These are phyloP conservation scores for Ogataea haglerorum DNA, from an alignment of 805 yeast species.

Conservation along the genomic window DNA sequence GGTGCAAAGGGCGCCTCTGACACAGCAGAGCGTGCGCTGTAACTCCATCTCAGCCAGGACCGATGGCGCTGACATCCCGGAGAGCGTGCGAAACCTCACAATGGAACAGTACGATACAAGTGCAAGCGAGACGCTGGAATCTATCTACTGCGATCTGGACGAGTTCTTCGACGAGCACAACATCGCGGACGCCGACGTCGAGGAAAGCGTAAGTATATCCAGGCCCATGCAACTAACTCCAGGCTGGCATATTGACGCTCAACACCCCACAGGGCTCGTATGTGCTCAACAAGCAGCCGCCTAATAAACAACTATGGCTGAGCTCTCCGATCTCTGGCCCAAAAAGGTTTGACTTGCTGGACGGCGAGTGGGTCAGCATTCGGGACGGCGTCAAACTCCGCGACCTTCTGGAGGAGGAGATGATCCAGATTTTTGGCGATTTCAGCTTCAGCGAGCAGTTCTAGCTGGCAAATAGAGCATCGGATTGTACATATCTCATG, in stretches of 20 bases:
- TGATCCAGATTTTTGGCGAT: slow-evolving; percentile 31
- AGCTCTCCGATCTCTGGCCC: slow-evolving; percentile 95
- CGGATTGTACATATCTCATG: neutral
- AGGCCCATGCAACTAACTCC: slow-evolving; percentile 2
- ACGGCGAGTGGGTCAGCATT: slow-evolving; percentile 74
- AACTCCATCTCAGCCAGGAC: slow-evolving; percentile 38
- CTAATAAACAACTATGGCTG: slow-evolving; percentile 95
- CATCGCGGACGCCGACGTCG: slow-evolving; percentile 58
- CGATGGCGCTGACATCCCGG: slow-evolving; percentile 51
- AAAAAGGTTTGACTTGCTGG: slow-evolving; percentile 71
- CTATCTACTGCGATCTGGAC: slow-evolving; percentile 64
- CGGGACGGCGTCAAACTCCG: slow-evolving; percentile 56
- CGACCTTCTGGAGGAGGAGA: slow-evolving; percentile 49
- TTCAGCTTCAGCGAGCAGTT: slow-evolving; percentile 20
- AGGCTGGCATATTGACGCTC: slow-evolving; percentile 74
- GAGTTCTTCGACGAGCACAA: slow-evolving; percentile 50
- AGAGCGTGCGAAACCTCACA: slow-evolving; percentile 46
- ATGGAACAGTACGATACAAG: slow-evolving; percentile 55
- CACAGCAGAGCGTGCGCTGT: slow-evolving; percentile 5
- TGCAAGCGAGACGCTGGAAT: slow-evolving; percentile 70
- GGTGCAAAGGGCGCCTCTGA: neutral
- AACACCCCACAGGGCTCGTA: slow-evolving; percentile 76
- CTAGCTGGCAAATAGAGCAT: slow-evolving; percentile 1
- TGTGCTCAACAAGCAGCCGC: slow-evolving; percentile 95
- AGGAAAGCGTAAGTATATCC: slow-evolving; percentile 48